These are phyloP conservation scores for Paratinospora sagittata DNA, from an alignment of 164 flowering plant genomes.

Conservation along the genomic window DNA sequence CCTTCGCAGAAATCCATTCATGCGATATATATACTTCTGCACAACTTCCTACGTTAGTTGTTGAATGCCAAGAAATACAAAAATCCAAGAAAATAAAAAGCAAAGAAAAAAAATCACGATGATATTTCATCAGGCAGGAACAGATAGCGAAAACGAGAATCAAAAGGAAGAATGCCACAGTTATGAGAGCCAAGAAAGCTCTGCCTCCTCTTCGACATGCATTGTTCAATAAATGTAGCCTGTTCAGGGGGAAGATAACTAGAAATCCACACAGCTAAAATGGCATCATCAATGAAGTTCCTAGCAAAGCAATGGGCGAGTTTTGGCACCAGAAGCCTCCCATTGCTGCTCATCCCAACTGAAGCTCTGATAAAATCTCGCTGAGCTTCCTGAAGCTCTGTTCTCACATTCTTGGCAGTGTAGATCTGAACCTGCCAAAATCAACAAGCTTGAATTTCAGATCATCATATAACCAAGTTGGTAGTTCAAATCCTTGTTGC, in stretches of 20 bases:
- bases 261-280: slow-evolving; percentile 58
- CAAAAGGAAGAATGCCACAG: slow-evolving; percentile 60
- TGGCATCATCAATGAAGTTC: slow-evolving; percentile 47
- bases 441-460: background rate
- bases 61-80: too few relatives aligned
- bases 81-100: too few relatives aligned
- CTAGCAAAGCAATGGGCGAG: slow-evolving; percentile 61
- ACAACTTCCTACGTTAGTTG: too few relatives aligned
- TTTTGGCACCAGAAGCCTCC: slow-evolving; percentile 67
- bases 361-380: slow-evolving; percentile 62
- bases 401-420: slow-evolving; percentile 47
- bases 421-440: slow-evolving; percentile 64
- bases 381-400: slow-evolving; percentile 60
- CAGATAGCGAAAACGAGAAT: slow-evolving; percentile 68
- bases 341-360: slow-evolving; percentile 66
- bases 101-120: slow-evolving; percentile 1
- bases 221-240: slow-evolving; percentile 57
- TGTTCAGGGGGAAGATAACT: slow-evolving; percentile 56
- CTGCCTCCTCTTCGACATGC: slow-evolving; percentile 52
- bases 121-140: slow-evolving; percentile 43
- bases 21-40: too few relatives aligned
- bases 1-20: too few relatives aligned
- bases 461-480: background rate
- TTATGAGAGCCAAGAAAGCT: slow-evolving; percentile 51
- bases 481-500: too few relatives aligned